Evolutionary conservation across 1,139 yeast genomes (phyloP).

Genomic region (Pichia sp.): DNA sequence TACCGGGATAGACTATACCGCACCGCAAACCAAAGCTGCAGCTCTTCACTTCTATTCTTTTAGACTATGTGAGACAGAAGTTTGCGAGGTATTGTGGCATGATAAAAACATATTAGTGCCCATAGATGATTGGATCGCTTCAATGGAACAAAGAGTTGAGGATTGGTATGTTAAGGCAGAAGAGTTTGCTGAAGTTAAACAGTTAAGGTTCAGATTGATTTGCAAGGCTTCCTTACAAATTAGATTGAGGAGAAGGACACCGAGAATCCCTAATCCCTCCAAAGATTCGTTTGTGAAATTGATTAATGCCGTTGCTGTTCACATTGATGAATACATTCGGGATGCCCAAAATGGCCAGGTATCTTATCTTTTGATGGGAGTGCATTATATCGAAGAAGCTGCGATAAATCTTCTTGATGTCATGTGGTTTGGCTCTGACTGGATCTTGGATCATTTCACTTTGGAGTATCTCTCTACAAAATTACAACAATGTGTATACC

Average conservation of each 20-base stretch:
- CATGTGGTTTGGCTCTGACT: slow-evolving; percentile 17
- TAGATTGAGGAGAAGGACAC: slow-evolving; percentile 17
- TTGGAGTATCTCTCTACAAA: slow-evolving; percentile 13
- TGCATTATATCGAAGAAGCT: slow-evolving; percentile 17
- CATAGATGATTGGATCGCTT: slow-evolving; percentile 13
- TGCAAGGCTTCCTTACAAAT: slow-evolving; percentile 16
- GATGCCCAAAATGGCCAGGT: slow-evolving; percentile 17
- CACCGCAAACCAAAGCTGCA: slow-evolving; percentile 16
- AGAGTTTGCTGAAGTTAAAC: slow-evolving; percentile 19
- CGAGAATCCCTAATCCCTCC: slow-evolving; percentile 15
- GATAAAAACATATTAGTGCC: slow-evolving; percentile 10
- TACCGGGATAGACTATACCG: slow-evolving; percentile 15
- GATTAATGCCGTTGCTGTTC: slow-evolving; percentile 11
- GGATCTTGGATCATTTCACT: slow-evolving; percentile 15
- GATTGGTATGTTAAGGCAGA: slow-evolving; percentile 19
- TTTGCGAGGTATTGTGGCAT: slow-evolving; percentile 16
- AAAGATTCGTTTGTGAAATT: slow-evolving; percentile 13
- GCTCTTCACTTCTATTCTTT: slow-evolving; percentile 18
- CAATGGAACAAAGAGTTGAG: slow-evolving; percentile 15
- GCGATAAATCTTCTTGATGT: slow-evolving; percentile 15
- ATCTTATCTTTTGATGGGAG: slow-evolving; percentile 17
- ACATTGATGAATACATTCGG: slow-evolving; percentile 17
- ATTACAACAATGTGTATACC: slow-evolving; percentile 9
- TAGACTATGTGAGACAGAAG: slow-evolving; percentile 16
- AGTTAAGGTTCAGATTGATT: slow-evolving; percentile 18